Percentiles rank a stretch among this genome's conserved stretches.
These are phyloP conservation scores for Teratosphaeria gauchensis DNA, from an alignment of 2,329 filamentous ascomycete genomes.

Conservation along the genomic window DNA sequence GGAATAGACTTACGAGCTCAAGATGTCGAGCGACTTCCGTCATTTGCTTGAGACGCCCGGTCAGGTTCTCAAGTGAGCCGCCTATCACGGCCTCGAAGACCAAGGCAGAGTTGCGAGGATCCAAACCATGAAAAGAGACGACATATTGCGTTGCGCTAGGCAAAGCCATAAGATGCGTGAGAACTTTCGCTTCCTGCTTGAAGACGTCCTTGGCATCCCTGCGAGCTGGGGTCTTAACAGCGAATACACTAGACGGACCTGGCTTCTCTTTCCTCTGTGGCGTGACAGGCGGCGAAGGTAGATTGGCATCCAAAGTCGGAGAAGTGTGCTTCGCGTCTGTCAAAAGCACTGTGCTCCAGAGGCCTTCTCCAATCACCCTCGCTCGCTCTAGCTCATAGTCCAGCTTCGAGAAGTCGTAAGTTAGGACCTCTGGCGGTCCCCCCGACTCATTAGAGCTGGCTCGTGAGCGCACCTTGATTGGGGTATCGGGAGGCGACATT, in stretches of 20 bases:
- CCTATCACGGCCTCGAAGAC: constrained; percentile 26
- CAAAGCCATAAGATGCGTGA: constrained; percentile 21
- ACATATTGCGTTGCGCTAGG: constrained; percentile 15
- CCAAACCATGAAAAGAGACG: constrained; percentile 26
- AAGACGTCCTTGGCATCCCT: constrained; percentile 25
- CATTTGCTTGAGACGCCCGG: constrained; percentile 19
- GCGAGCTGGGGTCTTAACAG: constrained; percentile 25
- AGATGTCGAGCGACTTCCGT: constrained; percentile 26
- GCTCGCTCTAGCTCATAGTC: constrained; percentile 25
- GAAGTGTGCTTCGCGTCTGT: constrained; percentile 15
- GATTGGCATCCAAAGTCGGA: background rate
- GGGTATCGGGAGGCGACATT: constrained; percentile 2
- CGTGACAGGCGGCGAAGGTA: constrained; percentile 10
- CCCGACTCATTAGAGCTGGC: background rate
- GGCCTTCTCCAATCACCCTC: constrained; percentile 23
- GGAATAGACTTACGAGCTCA: constrained; percentile 30
- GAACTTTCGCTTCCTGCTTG: constrained; percentile 23
- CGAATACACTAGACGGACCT: constrained; percentile 13
- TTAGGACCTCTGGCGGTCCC: background rate
- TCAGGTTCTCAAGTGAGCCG: constrained; percentile 22
- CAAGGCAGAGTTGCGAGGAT: constrained; percentile 19
- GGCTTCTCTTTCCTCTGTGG: constrained; percentile 4
- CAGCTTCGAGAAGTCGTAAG: constrained; percentile 14
- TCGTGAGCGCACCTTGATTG: background rate
- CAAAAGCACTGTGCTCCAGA: constrained; percentile 28